Evolutionary conservation across 192 early-diverging fungal species (phyloP), one percentile per base, ranked within the genome.

Genomic region (Podila verticillata): DNA sequence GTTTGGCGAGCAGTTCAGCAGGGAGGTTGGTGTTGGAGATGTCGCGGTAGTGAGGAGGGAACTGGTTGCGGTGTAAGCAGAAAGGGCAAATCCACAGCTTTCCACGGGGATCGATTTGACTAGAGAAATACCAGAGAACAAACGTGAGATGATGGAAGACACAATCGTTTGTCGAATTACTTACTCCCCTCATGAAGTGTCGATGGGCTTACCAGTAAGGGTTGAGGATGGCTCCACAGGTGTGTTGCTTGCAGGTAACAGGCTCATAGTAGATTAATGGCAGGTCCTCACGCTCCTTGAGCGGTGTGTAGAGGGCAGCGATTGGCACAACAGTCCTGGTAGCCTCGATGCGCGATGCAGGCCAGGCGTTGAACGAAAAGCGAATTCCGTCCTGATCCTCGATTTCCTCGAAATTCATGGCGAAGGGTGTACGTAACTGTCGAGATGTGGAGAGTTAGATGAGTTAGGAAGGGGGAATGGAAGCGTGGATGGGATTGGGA

Each of bases 71-170:
- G 82, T 95, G 93, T 81, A 98, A 84, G 74, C 98, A 99, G 84
- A 99, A 97, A 7, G 98, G 95, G 70, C 98, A 99, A 66, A 97
- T 96, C 98, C 98, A 99, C 57, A 98, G 88, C 83, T 95, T 96
- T 31, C 91, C 93, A 35, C 96, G 95, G 24, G 97, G 92, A 77
- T 99, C 98, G 70, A 98, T 95, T 87, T 98, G 96, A 82, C 95
- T 96, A 57, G 26, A 12, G n/a, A 17, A 34, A 13, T 22, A 48
- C 31, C 32, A 48, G 2, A 59, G 49, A 17, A 34, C 24, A 61
- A 61, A 48, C 10, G 28, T 68, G 17, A 49, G 51, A 35, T 49
- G 47, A 69, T 54, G 47, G 7, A 44, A 15, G 39, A 44, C 12
- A 44, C 39, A 39, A 8, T 39, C 17, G 39, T 17, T 0, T 44